Base-by-base conservation (phyloP, 345 rosid genomes). In the Balakata baccata region DNA sequence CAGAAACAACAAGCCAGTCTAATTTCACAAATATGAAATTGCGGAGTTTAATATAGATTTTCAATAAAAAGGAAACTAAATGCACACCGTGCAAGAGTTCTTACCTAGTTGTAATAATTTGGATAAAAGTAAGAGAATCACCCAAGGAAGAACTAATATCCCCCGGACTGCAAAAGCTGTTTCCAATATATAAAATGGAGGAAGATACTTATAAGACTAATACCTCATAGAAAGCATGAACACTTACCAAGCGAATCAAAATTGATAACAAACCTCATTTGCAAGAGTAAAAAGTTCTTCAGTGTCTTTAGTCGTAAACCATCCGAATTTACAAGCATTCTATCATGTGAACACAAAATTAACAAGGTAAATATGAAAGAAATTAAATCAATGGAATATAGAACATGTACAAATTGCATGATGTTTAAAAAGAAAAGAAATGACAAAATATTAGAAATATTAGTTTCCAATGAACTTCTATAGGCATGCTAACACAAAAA, bases 311-410 rank as follows among this genome's bases (percentile, higher is more conserved):
- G 81, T 89, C 1, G 86, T 66, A 83, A 95, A 95, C 99, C 98
- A 92, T 68, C 90, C 93, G 72, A 79, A 51, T 59, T 84, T 83
- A 77, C 97, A 90, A 71, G 99, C 99, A 85, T 77, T 88, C 98
- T 93, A 75, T 74, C 68, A 86, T 43, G 75, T 49, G 70, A 39
- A 72, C 13, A 64, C 11, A 81, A 66, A 70, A 65, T 45, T 39
- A 25, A 12, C 57, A 67, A 67, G 23, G 14, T 49, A 18, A 50
- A 22, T n/a, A 22, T n/a, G 13, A 67, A 49, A 43, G 50, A 34
- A 4, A 64, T 34, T 12, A 64, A 34, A 64, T 22, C 11, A 34
- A 61, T 39, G 10, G 14, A 29, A 41, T 18, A 14, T 9, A 41
- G 2, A 56, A 62, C 41, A 52, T 22, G 14, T 63, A 56, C 11